Evolutionary conservation across 305 asterid genomes (phyloP).

Genomic region (Solanum hybrid): DNA sequence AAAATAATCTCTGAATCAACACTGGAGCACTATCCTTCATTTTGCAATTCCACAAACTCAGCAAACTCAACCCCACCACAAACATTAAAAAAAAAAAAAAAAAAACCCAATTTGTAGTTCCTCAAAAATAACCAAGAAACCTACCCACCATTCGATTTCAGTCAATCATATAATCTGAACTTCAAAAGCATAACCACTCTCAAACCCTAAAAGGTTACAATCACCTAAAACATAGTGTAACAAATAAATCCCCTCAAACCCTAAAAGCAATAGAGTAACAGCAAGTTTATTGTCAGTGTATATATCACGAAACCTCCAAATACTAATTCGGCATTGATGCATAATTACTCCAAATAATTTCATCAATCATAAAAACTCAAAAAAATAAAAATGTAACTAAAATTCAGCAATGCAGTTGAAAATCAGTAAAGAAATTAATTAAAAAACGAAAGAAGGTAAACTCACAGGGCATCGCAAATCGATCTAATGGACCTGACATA

Average conservation of each 20-base stretch:
- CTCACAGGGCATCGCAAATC: constrained; percentile 71
- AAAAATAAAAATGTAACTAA: background rate
- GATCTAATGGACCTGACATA: constrained; percentile 66
- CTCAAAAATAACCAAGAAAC: background rate
- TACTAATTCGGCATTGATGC: background rate
- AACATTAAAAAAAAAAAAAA: background rate
- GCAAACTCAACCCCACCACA: background rate
- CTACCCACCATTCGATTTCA: background rate
- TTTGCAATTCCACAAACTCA: background rate
- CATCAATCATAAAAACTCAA: background rate
- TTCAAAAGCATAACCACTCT: background rate
- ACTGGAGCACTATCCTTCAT: background rate
- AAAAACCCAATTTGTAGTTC: background rate
- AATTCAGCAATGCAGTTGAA: background rate
- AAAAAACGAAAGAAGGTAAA: background rate
- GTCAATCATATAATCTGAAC: background rate
- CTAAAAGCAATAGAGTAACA: background rate
- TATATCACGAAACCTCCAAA: background rate
- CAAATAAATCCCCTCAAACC: background rate
- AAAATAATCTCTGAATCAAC: background rate
- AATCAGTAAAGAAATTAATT: background rate
- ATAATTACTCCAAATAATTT: background rate
- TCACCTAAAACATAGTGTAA: background rate
- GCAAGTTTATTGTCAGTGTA: background rate
- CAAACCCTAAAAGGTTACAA: background rate